Base-by-base conservation (phyloP, 2,329 filamentous ascomycete genomes). In the Aureobasidium sp. region DNA sequence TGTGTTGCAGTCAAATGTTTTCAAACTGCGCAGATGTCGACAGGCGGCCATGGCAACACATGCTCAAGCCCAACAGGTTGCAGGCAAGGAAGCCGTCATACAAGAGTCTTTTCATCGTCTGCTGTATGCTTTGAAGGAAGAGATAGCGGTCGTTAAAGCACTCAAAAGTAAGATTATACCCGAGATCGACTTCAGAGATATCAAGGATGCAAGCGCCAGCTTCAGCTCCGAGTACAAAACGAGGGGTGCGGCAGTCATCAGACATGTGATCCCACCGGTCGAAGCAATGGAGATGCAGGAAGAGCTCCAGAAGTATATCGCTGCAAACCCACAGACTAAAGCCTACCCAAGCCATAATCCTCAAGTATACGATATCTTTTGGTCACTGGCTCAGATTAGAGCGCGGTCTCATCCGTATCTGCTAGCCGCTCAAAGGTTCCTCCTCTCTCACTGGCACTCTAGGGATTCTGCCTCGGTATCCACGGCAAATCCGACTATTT, bases 191-290 rank as follows among this genome's bases (percentile, higher is more conserved):
- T 80, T 78, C 69, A 73, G 73, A 36, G 76, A 80, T 52, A 69
- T 81, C 47, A 69, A 70, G 36, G 65, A 77, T 62, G 78, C 81
- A 59, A 79, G 82, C 3, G 75, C 80, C 22, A 75, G 79, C 1
- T 89, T 89, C 70, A 78, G 77, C 57, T 75, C 76, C 53, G 81
- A 82, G 68, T 76, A 87, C 56, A 80, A 80, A 67, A 84, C 84
- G 67, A 81, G 86, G 25, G 79, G 79, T 11, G 78, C 79, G 0
- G 77, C 78, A 4, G 74, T 81, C 5, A 73, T 81, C 22, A 71
- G 77, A 37, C 74, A 76, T 29, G 78, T 80, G 0, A 68, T 81
- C 0, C 68, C 75, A 1, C 70, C 78, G 64, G 63, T 73, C 31
- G 75, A 80, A 65, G 77, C 73, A 14, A 67, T 79, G 55, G 72